Evolutionary conservation across 148 eudicot species (phyloP).

Genomic region (Chenopodium quinoa): DNA sequence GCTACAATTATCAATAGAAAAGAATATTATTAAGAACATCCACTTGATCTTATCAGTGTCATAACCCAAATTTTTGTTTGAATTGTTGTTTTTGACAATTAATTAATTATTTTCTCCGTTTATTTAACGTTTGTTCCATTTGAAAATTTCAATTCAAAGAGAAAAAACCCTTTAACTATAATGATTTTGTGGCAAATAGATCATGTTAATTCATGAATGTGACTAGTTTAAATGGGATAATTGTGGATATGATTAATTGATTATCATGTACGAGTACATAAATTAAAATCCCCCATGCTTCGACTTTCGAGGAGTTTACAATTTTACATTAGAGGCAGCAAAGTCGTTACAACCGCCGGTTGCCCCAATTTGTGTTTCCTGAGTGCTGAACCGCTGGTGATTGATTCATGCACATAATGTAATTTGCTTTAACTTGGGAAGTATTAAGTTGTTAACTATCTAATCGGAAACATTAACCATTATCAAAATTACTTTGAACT

Average conservation of each 20-base stretch:
- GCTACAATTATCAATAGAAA: not conserved
- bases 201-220: too few relatives aligned
- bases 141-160: too few relatives aligned
- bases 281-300: not conserved
- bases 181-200: too few relatives aligned
- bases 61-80: not conserved
- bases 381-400: not conserved
- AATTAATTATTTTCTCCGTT: too few relatives aligned
- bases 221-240: not conserved
- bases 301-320: not conserved
- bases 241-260: too few relatives aligned
- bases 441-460: too few relatives aligned
- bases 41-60: not conserved
- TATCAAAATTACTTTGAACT: too few relatives aligned
- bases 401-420: too few relatives aligned
- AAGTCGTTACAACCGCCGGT: not conserved
- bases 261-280: not conserved
- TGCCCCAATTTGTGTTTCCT: not conserved
- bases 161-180: too few relatives aligned
- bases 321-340: not conserved
- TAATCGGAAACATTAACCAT: too few relatives aligned
- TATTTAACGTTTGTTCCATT: too few relatives aligned
- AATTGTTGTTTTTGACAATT: not conserved
- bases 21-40: constrained; percentile 24
- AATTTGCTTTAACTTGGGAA: too few relatives aligned